Conservation (phyloP, 805 yeast species). For the Candida berthetii region DNA sequence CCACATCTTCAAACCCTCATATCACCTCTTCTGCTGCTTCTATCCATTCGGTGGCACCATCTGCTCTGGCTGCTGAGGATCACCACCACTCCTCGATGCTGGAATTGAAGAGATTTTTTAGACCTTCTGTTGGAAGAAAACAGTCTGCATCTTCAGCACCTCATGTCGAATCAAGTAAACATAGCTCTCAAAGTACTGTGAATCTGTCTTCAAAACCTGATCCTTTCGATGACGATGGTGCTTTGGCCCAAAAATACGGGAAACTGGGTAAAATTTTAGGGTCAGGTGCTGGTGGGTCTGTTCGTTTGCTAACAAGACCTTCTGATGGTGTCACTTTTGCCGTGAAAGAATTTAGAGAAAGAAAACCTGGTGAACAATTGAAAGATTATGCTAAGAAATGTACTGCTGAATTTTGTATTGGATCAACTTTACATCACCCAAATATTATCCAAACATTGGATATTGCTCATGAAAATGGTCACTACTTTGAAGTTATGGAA, state of each 20-base stretch:
- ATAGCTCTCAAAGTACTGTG: slow-evolving; percentile 6
- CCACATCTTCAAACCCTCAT: background rate
- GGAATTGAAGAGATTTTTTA: slow-evolving; percentile 66
- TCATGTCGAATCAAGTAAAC: background rate
- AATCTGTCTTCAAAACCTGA: slow-evolving; percentile 5
- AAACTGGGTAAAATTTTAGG: slow-evolving; percentile 71
- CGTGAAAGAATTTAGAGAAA: slow-evolving; percentile 74
- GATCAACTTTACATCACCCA: slow-evolving; percentile 76
- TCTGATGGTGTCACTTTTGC: slow-evolving; percentile 72
- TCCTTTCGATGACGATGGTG: slow-evolving; percentile 40
- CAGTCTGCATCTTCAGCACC: background rate
- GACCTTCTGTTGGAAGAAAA: slow-evolving; percentile 37
- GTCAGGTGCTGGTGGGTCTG: slow-evolving; percentile 87
- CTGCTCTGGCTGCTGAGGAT: background rate
- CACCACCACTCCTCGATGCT: slow-evolving; percentile 46
- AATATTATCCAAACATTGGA: slow-evolving; percentile 76
- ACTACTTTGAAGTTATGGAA: slow-evolving; percentile 80
- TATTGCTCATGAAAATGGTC: slow-evolving; percentile 49
- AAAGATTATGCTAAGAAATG: slow-evolving; percentile 82
- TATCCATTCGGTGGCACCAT: background rate
- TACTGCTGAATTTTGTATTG: slow-evolving; percentile 85
- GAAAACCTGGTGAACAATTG: slow-evolving; percentile 61
- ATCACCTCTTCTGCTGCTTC: background rate
- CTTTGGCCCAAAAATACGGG: slow-evolving; percentile 57
- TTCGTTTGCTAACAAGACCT: slow-evolving; percentile 62